Base-by-base conservation (phyloP, 2,329 filamentous ascomycete genomes). In the Xylogone sp. region DNA sequence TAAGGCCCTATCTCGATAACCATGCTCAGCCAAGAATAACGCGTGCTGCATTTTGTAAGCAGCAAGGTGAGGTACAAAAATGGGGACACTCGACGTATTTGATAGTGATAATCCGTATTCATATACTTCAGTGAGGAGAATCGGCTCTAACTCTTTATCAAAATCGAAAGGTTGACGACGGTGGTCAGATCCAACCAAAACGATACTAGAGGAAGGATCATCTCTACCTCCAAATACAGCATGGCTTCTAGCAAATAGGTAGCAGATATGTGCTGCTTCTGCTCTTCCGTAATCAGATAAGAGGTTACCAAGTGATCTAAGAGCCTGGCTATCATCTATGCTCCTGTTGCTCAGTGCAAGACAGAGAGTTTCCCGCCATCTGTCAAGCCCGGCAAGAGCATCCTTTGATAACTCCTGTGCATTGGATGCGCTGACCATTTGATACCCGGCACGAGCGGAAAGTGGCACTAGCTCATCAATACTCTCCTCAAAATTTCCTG, bases 41-140 rank as follows among this genome's bases (percentile, higher is more conserved):
- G 94, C 94, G 69, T 97, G 88, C 51, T 94, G 85, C 42, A 97
- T 76, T 69, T 97, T 99, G 76, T 96, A 97, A 1, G 86, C 84
- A 52, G 95, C 84, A 29, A 99, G 73, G 68, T 99, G 92, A 12
- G 93, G 90, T 52, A 88, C 80, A 42, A 80, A 78, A 29, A 82
- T 73, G 0, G 76, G 69, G 9, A 77, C 69, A 20, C 77, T 72
- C 2, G 79, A 76, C 22, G 76, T 75, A 20, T 79, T 79, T 2
- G 86, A 77, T 13, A 97, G 78, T 9, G 88, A 88, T 10, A 90
- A 75, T 0, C 89, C 91, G 67, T 90, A 97, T 67, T 99, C 94
- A 63, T 95, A 97, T 0, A 96, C 84, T 68, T 99, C 94, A 42
- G 90, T 97, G n/a, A 99, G 79, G 47, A 97, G 76, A n/a, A 97